phyloP scores from a whole-genome alignment of 352 stramenopile species.

The Globisporangium spiculum region DNA sequence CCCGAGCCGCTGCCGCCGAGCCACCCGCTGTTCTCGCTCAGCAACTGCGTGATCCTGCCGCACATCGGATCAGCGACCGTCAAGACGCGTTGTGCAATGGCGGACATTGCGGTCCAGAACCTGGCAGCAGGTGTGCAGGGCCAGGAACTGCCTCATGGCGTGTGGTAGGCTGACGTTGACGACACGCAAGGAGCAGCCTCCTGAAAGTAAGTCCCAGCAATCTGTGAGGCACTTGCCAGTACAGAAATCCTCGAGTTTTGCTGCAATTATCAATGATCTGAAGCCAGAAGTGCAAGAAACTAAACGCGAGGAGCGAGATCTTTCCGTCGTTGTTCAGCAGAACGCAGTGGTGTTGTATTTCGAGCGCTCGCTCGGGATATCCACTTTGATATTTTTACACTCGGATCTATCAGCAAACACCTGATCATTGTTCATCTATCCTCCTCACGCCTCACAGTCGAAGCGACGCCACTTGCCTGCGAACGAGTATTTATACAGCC shows the following conservation, averaged over 20 bases:
- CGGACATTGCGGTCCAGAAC: slow-evolving; percentile 68
- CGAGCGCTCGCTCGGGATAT: background rate
- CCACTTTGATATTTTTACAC: background rate
- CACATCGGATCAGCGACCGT: slow-evolving; percentile 47
- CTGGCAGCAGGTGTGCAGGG: slow-evolving; percentile 47
- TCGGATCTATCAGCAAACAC: background rate
- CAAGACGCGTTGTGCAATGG: slow-evolving; percentile 67
- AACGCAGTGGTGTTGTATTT: background rate
- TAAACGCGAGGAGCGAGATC: no score
- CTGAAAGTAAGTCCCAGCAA: background rate
- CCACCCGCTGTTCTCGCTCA: slow-evolving; percentile 65
- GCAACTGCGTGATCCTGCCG: slow-evolving; percentile 60
- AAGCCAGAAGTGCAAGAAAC: background rate
- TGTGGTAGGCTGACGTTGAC: slow-evolving; percentile 17
- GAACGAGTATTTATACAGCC: no score
- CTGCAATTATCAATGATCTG: background rate
- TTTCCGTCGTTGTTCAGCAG: background rate
- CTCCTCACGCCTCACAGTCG: no score
- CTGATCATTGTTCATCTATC: background rate
- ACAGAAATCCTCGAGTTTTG: background rate
- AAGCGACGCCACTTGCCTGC: no score
- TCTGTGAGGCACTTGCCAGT: background rate
- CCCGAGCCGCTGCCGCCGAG: slow-evolving; percentile 86
- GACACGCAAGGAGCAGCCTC: background rate
- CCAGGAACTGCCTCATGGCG: slow-evolving; percentile 39